Conservation (phyloP, 805 yeast species). For the Starmerella sp. region DNA sequence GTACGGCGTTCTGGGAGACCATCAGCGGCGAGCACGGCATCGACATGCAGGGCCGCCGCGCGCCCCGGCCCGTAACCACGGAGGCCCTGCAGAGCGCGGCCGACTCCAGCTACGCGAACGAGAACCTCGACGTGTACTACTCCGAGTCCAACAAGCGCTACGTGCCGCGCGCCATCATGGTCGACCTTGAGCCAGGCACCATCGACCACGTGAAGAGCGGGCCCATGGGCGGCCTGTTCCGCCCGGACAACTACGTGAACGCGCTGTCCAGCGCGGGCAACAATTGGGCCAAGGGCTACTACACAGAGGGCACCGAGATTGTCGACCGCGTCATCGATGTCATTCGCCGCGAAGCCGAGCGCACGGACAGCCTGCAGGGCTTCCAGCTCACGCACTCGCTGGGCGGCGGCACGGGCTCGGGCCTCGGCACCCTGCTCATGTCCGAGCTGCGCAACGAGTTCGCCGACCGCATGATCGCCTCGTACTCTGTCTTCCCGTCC, state of each 20-base stretch:
- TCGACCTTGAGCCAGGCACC: slow-evolving; percentile 91
- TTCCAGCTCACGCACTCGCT: slow-evolving; percentile 78
- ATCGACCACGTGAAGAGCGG: slow-evolving; percentile 76
- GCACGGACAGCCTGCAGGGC: slow-evolving; percentile 86
- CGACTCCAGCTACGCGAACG: slow-evolving; percentile 24
- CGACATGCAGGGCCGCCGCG: slow-evolving; percentile 28
- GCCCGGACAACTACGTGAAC: slow-evolving; percentile 83
- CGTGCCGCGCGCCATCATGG: slow-evolving; percentile 87
- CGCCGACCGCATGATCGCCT: slow-evolving; percentile 93
- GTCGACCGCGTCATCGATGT: slow-evolving; percentile 84
- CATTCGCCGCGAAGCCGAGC: slow-evolving; percentile 87
- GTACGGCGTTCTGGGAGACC: slow-evolving; percentile 34
- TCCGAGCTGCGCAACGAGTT: slow-evolving; percentile 83
- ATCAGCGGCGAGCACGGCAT: slow-evolving; percentile 34
- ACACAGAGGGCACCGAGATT: slow-evolving; percentile 92
- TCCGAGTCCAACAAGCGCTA: slow-evolving; percentile 70
- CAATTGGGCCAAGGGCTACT: slow-evolving; percentile 95
- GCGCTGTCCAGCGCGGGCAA: slow-evolving; percentile 93
- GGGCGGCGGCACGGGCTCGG: slow-evolving; percentile 94
- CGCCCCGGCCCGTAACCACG: background rate
- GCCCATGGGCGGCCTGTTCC: slow-evolving; percentile 69
- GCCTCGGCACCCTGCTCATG: slow-evolving; percentile 84
- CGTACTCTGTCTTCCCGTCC: slow-evolving; percentile 86
- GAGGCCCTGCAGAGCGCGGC: slow-evolving; percentile 3
- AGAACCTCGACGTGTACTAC: slow-evolving; percentile 70